Conservation (phyloP, 2,329 filamentous ascomycete species). For the Aplosporella prunicola region DNA sequence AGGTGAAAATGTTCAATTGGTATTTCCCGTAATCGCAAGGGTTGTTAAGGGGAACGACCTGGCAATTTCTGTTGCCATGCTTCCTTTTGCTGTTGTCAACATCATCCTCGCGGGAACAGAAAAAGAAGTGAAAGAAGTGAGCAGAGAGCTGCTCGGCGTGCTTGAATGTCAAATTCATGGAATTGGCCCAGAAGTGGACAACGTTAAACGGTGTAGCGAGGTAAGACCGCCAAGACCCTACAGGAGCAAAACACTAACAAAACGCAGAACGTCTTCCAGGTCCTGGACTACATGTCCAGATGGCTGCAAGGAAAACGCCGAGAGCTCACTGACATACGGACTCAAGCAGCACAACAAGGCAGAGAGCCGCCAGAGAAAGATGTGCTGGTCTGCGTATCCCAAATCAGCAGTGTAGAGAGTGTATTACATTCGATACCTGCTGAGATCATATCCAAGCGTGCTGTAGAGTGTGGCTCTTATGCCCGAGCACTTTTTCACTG, state of each 20-base stretch:
- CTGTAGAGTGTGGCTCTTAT: constrained; percentile 90
- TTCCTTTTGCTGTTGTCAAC: constrained; percentile 81
- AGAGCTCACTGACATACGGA: constrained; percentile 29
- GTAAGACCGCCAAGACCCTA: constrained; percentile 40
- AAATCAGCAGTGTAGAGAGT: constrained; percentile 57
- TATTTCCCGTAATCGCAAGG: constrained; percentile 74
- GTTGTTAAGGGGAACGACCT: constrained; percentile 80
- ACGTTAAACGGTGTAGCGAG: constrained; percentile 78
- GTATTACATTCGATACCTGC: constrained; percentile 62
- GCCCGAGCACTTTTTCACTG: constrained; percentile 87
- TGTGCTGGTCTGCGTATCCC: constrained; percentile 43
- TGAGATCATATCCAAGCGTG: constrained; percentile 67
- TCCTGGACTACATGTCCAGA: constrained; percentile 82
- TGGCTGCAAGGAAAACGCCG: constrained; percentile 77
- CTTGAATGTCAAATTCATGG: constrained; percentile 52
- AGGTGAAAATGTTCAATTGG: constrained; percentile 60
- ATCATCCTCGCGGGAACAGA: constrained; percentile 65
- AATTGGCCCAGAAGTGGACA: constrained; percentile 56
- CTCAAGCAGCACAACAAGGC: constrained; percentile 35
- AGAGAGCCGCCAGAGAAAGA: constrained; percentile 39
- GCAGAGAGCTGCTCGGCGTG: constrained; percentile 65
- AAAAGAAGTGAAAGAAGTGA: constrained; percentile 53
- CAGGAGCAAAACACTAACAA: constrained; percentile 15
- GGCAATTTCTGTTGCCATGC: constrained; percentile 74
- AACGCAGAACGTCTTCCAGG: constrained; percentile 68